Conservation (phyloP, 1,139 yeast species). For the Fermentozyma sake region DNA sequence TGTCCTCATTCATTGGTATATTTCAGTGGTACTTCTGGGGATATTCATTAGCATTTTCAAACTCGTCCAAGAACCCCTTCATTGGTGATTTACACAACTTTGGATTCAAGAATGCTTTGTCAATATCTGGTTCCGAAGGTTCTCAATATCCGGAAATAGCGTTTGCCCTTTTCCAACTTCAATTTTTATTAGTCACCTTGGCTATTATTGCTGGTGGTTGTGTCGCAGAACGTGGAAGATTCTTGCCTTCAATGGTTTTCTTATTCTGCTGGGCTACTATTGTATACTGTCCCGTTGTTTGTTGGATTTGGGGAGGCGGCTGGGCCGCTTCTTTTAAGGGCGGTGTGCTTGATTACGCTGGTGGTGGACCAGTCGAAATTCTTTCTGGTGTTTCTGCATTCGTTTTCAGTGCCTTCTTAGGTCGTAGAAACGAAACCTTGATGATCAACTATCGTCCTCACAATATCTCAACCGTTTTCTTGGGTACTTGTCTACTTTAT, state of each 20-base stretch:
- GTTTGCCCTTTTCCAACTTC: slow-evolving; percentile 83
- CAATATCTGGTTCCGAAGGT: slow-evolving; percentile 33
- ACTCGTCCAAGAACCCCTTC: slow-evolving; percentile 70
- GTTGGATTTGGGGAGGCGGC: slow-evolving; percentile 95
- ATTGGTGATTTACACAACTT: slow-evolving; percentile 83
- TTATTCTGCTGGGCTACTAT: slow-evolving; percentile 84
- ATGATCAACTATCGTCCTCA: slow-evolving; percentile 92
- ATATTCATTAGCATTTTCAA: slow-evolving; percentile 81
- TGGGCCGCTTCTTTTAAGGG: slow-evolving; percentile 77
- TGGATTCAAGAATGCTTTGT: slow-evolving; percentile 68
- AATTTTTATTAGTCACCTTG: slow-evolving; percentile 84
- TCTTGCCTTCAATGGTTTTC: slow-evolving; percentile 80
- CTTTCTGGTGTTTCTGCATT: slow-evolving; percentile 88
- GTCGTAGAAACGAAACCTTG: slow-evolving; percentile 77
- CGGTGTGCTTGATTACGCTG: slow-evolving; percentile 95
- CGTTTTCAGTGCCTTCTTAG: slow-evolving; percentile 77
- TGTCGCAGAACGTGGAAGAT: slow-evolving; percentile 84
- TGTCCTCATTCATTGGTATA: slow-evolving; percentile 73
- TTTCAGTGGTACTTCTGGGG: slow-evolving; percentile 99
- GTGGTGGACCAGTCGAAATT: slow-evolving; percentile 96
- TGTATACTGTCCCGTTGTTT: slow-evolving; percentile 89
- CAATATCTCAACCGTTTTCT: slow-evolving; percentile 79
- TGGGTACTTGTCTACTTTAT: slow-evolving; percentile 65
- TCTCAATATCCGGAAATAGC: slow-evolving; percentile 73
- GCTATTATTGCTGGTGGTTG: slow-evolving; percentile 94